Evolutionary conservation across 805 yeast species (phyloP), one percentile per base, ranked within the genome.

Genomic region (Grigorovia humatica): DNA sequence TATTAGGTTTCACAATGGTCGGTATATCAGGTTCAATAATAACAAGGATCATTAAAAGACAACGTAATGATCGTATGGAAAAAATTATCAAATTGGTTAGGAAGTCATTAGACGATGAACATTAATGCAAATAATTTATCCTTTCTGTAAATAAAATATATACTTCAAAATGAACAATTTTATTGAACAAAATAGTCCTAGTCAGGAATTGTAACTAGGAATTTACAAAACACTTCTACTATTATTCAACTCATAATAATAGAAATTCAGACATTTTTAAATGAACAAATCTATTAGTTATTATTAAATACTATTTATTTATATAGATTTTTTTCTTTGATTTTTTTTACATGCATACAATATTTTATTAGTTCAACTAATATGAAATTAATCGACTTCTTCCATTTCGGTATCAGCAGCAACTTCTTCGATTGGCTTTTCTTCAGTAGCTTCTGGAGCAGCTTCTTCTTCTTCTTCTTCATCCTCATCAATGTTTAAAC

Each of bases 341-440:
- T 23, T 23, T 23, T 23, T 23, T 23, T 38, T 32, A 11, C 11
- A 38, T 38, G 42, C 42, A 38, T 38, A 38, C 42, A 38, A 38
- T 38, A 12, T n/a, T 38, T 32, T 7, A 38, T 15, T 15, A 32
- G 38, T 32, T 32, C 38, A 32, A 32, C 38, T 32, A 47, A 23
- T 13, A 35, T 43, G 45, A 43, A 45, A 56, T 72, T 86, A 91
- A 76, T 91, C 99, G 73, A 91, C 97, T 79, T 91, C 99, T 81
- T 91, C 99, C 99, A 91, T 93, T 69, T 89, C 96, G 58, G 95
- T 83, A 77, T 88, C 96, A 68, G 82, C 89, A 66, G 83, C 81
- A 55, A 81, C 82, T 65, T 76, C 69, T 57, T 79, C 73, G 52
- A 71, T 66, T 55, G 76, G 73, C 59, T 75, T 79, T 60, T 75